Evolutionary conservation across 2,329 filamentous ascomycete species (phyloP), one percentile per base, ranked within the genome.

Genomic region (Aspergillus puulaauensis): DNA sequence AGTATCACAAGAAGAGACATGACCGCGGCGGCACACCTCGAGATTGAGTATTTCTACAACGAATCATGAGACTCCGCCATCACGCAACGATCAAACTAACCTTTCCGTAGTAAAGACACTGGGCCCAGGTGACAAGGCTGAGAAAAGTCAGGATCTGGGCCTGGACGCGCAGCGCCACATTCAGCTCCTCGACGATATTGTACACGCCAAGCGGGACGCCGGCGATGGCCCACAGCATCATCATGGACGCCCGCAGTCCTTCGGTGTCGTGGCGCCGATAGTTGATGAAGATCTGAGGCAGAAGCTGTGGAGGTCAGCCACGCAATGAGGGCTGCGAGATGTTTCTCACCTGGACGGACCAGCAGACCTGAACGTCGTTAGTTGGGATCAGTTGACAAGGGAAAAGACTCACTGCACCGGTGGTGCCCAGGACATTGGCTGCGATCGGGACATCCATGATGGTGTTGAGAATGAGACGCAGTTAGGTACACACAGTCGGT

Each of bases 211-310:
- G 76, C 0, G 87, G 87, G 0, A 90, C 83, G 0, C 87, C 87
- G 1, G 87, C 87, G 0, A 86, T 85, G 82, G 67, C 66, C 67
- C 87, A 90, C 2, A 89, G 78, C 69, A 90, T 82, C 86, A 90
- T 90, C 87, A 90, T 89, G 0, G 84, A 84, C 0, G 84, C 81
- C 50, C 89, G 86, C 0, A 90, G 77, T 0, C 87, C 87, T 0
- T 78, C 82, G 1, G 86, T 86, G 75, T 88, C 80, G 68, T 89
- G 86, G 1, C 87, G 79, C 4, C 83, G 80, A 65, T 87, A 85
- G 66, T 90, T 90, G 65, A 89, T 82, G 35, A 86, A 70, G 49
- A 90, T 89, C 68, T 90, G 88, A 0, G 88, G 87, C 24, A 90
- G 82, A 24, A 90, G 77, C 81, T 90, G 67, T 11, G 11, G 17